These are phyloP conservation scores for Neostapfia colusana DNA, from an alignment of 176 grass and related monocot genomes.

Conservation along the genomic window DNA sequence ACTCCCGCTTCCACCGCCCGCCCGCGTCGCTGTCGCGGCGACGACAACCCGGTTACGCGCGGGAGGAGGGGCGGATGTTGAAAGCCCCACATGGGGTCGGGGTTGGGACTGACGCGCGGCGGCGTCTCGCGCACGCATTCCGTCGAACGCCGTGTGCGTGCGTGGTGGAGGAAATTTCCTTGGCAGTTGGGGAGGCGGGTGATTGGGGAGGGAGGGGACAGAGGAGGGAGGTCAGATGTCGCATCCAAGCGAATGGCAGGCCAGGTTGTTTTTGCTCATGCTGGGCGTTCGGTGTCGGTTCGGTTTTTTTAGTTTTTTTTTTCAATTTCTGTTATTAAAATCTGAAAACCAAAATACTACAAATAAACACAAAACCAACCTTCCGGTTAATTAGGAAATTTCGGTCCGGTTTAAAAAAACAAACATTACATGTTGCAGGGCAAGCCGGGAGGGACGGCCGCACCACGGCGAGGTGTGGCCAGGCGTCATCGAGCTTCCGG, in stretches of 20 bases:
- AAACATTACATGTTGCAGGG: too few relatives aligned
- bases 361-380: too few relatives aligned
- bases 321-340: too few relatives aligned
- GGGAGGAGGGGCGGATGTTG: background rate
- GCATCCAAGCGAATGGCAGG: background rate
- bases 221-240: background rate
- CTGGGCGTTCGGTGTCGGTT: too few relatives aligned
- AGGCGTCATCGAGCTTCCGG: too few relatives aligned
- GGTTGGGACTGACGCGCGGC: conserved; percentile 6
- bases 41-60: conserved; percentile 31
- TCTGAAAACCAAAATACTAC: too few relatives aligned
- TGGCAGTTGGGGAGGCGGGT: background rate
- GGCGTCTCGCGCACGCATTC: conserved; percentile 37
- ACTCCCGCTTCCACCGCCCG: conserved; percentile 24
- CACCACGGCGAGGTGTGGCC: too few relatives aligned
- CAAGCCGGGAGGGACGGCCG: too few relatives aligned
- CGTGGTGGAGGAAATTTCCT: conserved; percentile 3
- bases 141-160: conserved; percentile 37
- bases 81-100: conserved; percentile 24
- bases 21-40: conserved; percentile 40
- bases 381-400: too few relatives aligned
- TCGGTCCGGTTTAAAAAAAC: too few relatives aligned
- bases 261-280: background rate
- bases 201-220: background rate
- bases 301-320: too few relatives aligned